A percentile compares a stretch with the other conserved stretches of the same genome.
Evolutionary conservation across 306 rosid genomes (phyloP).

Genomic region (Cicer chorassanicum): DNA sequence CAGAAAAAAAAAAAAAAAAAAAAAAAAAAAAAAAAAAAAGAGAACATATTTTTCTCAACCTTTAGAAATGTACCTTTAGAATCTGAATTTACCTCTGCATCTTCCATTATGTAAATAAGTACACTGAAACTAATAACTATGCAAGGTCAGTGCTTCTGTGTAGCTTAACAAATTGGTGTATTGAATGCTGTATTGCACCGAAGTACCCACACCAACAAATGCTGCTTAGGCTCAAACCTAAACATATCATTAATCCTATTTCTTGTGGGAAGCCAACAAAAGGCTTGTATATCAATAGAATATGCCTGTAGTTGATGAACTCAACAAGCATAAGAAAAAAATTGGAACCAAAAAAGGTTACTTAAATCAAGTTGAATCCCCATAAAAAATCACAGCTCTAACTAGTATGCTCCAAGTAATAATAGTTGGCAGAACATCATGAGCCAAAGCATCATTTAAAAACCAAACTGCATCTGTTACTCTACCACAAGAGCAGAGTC

Average conservation of each 20-base stretch:
- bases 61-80: constrained; percentile 38
- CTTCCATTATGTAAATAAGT: constrained; percentile 36
- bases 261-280: constrained; percentile 32
- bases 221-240: constrained; percentile 30
- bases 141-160: constrained; percentile 10
- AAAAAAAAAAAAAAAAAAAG: neutral
- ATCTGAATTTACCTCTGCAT: constrained; percentile 20
- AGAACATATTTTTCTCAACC: constrained; percentile 13
- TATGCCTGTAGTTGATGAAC: constrained; percentile 1
- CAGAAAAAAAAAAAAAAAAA: neutral
- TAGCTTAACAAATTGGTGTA: constrained; percentile 22
- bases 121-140: constrained; percentile 27
- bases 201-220: neutral
- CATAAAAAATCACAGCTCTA: constrained; percentile 66
- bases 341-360: neutral
- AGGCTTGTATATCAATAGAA: neutral
- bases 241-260: constrained; percentile 16
- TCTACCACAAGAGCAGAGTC: constrained; percentile 79
- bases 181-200: constrained; percentile 5
- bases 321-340: neutral
- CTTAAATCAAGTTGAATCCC: constrained; percentile 42
- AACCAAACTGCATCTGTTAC: constrained; percentile 66
- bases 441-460: constrained; percentile 69
- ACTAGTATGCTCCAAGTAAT: constrained; percentile 90
- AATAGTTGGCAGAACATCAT: constrained; percentile 72